Conservation (phyloP, 257 asterid species). For the Eustoma russellianum region DNA sequence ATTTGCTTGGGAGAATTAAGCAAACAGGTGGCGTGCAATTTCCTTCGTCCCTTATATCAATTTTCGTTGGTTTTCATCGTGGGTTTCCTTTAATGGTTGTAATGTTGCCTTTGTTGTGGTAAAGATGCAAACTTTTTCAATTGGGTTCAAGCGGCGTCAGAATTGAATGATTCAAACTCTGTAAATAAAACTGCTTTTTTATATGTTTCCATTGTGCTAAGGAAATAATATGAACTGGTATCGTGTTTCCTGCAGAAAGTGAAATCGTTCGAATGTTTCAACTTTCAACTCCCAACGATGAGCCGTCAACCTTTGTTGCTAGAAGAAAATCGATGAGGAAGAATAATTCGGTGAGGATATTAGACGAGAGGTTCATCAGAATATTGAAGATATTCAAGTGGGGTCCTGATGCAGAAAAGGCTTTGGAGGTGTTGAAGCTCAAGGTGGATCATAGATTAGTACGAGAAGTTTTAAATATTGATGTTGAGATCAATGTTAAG, state of each 20-base stretch:
- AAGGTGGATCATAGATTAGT: constrained; percentile 69
- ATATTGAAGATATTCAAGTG: constrained; percentile 87
- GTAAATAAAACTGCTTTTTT: no score
- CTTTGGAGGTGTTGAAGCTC: constrained; percentile 65
- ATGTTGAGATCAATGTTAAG: constrained; percentile 70
- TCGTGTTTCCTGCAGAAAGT: constrained; percentile 39
- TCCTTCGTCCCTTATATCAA: not conserved
- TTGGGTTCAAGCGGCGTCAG: not conserved
- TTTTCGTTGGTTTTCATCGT: not conserved
- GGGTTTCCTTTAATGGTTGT: not conserved
- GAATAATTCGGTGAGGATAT: constrained; percentile 29
- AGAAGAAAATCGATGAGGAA: constrained; percentile 15
- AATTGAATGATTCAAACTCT: not conserved
- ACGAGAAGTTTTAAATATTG: constrained; percentile 65
- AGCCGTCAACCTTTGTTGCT: constrained; percentile 17
- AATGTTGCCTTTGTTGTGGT: not conserved
- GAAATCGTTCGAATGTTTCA: constrained; percentile 82
- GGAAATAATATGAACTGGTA: constrained; percentile 4
- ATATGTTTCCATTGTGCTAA: not conserved
- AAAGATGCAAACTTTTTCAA: not conserved
- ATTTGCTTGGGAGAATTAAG: constrained; percentile 45
- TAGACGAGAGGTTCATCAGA: constrained; percentile 81
- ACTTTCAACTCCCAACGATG: constrained; percentile 46
- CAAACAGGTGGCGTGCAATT: constrained; percentile 53
- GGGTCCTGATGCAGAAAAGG: constrained; percentile 93